phyloP scores from a whole-genome alignment of 2,329 filamentous ascomycete species.

The Hypoxylon sp. region DNA sequence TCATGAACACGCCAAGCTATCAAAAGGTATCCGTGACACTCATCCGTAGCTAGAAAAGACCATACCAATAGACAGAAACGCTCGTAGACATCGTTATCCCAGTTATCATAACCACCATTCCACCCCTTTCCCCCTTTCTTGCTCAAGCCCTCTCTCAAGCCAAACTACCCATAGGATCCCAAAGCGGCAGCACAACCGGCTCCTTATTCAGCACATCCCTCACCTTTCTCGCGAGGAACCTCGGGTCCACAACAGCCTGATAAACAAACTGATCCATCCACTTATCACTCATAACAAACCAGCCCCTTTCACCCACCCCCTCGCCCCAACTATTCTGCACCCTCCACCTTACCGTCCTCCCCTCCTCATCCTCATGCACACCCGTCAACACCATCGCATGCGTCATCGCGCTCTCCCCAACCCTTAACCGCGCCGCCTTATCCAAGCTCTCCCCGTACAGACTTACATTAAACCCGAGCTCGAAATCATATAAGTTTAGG shows the following conservation, averaged over 20 bases:
- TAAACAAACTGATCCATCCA: slow-evolving; percentile 88
- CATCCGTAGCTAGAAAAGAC: neutral
- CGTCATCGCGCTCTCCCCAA: slow-evolving; percentile 86
- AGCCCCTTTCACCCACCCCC: slow-evolving; percentile 79
- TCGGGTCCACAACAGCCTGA: slow-evolving; percentile 86
- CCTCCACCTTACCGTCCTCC: slow-evolving; percentile 80
- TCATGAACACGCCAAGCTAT: neutral
- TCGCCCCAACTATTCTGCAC: slow-evolving; percentile 91
- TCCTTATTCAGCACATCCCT: slow-evolving; percentile 78
- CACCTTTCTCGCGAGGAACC: slow-evolving; percentile 75
- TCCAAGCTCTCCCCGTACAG: slow-evolving; percentile 73
- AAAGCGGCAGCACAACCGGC: slow-evolving; percentile 79
- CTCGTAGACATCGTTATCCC: slow-evolving; percentile 13
- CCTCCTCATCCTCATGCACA: slow-evolving; percentile 80
- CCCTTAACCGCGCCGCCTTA: slow-evolving; percentile 81
- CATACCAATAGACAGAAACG: slow-evolving; percentile 19
- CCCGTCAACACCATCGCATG: slow-evolving; percentile 93
- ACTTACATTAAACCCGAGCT: slow-evolving; percentile 84
- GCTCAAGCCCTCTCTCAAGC: slow-evolving; percentile 61
- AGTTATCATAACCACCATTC: slow-evolving; percentile 6
- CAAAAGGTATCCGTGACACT: neutral
- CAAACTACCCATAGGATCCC: slow-evolving; percentile 85
- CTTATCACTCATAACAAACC: slow-evolving; percentile 89
- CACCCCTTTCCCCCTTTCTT: slow-evolving; percentile 20
- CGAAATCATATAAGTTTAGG: slow-evolving; percentile 80